Evolutionary conservation across 2,329 filamentous ascomycete species (phyloP).

Genomic region (Phaeosphaeriaceae sp.): DNA sequence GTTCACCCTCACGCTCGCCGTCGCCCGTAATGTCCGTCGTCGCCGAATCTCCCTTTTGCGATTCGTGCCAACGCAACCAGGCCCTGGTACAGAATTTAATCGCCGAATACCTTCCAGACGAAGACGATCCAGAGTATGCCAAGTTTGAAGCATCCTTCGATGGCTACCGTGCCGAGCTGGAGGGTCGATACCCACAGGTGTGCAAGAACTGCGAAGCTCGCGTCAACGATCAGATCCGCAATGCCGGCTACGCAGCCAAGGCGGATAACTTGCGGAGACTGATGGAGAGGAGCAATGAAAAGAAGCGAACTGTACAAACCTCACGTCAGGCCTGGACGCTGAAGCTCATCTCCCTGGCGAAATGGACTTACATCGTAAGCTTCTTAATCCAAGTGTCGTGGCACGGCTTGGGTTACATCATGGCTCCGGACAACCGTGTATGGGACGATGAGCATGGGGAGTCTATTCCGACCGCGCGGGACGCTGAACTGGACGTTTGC

Average conservation of each 20-base stretch:
- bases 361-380: constrained; percentile 50
- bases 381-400: constrained; percentile 43
- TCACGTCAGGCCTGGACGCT: constrained; percentile 54
- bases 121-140: constrained; percentile 71
- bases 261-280: constrained; percentile 80
- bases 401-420: constrained; percentile 40
- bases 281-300: constrained; percentile 65
- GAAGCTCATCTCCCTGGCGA: constrained; percentile 55
- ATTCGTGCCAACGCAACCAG: constrained; percentile 87
- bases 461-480: neutral
- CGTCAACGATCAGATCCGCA: constrained; percentile 72
- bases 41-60: constrained; percentile 67
- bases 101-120: constrained; percentile 77
- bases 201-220: constrained; percentile 80
- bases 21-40: constrained; percentile 29
- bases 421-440: constrained; percentile 16
- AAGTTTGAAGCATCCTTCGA: constrained; percentile 73
- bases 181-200: constrained; percentile 86
- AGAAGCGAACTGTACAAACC: constrained; percentile 23
- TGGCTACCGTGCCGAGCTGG: constrained; percentile 73
- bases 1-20: constrained; percentile 35
- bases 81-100: constrained; percentile 77
- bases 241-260: constrained; percentile 80
- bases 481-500: constrained; percentile 27
- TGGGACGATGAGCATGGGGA: constrained; percentile 2